phyloP scores from a whole-genome alignment of 192 early-diverging fungal species.

The Coemansia sp. region DNA sequence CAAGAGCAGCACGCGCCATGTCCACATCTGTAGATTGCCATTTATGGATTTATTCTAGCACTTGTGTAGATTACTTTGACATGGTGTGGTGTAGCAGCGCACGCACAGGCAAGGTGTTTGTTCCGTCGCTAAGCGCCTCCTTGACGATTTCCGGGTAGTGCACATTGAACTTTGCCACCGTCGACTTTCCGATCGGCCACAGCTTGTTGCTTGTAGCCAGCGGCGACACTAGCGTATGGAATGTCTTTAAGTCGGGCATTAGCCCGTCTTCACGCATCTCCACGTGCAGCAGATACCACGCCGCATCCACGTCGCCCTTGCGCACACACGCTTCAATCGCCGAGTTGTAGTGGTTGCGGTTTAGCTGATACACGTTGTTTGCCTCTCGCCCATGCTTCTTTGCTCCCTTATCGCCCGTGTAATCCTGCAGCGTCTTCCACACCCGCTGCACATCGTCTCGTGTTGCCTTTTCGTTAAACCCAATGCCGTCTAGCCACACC shows the following conservation, averaged over 20 bases:
- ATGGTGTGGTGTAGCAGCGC: conserved; percentile 25
- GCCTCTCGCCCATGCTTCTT: background rate
- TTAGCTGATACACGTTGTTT: conserved; percentile 17
- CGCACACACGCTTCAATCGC: conserved; percentile 51
- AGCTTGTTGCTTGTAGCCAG: conserved; percentile 34
- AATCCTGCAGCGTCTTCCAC: conserved; percentile 26
- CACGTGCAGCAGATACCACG: conserved; percentile 40
- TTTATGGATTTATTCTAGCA: background rate
- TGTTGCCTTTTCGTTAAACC: conserved; percentile 19
- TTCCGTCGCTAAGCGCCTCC: conserved; percentile 25
- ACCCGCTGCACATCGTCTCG: conserved; percentile 30
- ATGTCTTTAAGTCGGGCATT: conserved; percentile 30
- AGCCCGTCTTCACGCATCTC: conserved; percentile 41
- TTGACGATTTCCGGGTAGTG: conserved; percentile 32
- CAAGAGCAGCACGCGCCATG: background rate
- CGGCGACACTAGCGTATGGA: conserved; percentile 46
- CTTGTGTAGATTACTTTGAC: background rate
- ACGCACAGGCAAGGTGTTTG: conserved; percentile 29
- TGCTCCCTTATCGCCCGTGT: conserved; percentile 12
- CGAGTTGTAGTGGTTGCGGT: conserved; percentile 48
- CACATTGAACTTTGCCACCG: conserved; percentile 37
- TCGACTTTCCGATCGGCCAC: conserved; percentile 51
- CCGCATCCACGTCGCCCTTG: conserved; percentile 41
- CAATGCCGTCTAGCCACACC: conserved; percentile 45
- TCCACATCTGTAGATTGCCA: background rate